Conservation (phyloP, 2,329 filamentous ascomycete species). For the Pseudogymnoascus sp. region DNA sequence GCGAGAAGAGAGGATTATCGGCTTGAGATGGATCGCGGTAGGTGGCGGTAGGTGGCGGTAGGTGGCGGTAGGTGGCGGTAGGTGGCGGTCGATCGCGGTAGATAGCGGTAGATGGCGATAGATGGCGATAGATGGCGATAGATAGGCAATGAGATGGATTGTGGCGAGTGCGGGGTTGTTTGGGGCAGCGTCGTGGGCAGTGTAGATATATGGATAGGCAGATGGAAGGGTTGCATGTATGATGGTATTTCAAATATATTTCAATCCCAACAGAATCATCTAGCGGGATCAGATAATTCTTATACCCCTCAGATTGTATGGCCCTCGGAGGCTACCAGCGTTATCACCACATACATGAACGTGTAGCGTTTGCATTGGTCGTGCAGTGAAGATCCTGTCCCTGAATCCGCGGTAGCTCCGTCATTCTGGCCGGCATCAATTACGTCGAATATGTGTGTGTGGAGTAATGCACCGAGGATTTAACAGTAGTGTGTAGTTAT, state of each 20-base stretch:
- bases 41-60: background rate
- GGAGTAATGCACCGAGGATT: background rate
- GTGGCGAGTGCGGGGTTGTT: background rate
- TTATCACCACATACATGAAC: background rate
- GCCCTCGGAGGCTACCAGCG: background rate
- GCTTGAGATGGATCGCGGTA: constrained; percentile 28
- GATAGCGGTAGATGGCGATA: background rate
- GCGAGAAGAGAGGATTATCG: constrained; percentile 80
- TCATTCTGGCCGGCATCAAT: background rate
- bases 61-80: background rate
- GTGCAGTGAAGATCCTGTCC: background rate
- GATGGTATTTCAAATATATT: background rate
- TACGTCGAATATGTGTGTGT: background rate
- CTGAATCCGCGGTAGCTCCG: background rate
- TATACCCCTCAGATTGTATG: background rate
- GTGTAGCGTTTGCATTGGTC: constrained; percentile 2
- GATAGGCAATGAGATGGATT: background rate
- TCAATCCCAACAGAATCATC: background rate
- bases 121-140: background rate
- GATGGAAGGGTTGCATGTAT: background rate
- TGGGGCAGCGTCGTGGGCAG: background rate
- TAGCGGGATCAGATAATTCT: background rate
- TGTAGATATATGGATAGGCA: background rate
- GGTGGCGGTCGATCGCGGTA: background rate
- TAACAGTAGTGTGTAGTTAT: background rate